Base-by-base conservation (phyloP, 345 rosid species). In the Salix exigua region DNA sequence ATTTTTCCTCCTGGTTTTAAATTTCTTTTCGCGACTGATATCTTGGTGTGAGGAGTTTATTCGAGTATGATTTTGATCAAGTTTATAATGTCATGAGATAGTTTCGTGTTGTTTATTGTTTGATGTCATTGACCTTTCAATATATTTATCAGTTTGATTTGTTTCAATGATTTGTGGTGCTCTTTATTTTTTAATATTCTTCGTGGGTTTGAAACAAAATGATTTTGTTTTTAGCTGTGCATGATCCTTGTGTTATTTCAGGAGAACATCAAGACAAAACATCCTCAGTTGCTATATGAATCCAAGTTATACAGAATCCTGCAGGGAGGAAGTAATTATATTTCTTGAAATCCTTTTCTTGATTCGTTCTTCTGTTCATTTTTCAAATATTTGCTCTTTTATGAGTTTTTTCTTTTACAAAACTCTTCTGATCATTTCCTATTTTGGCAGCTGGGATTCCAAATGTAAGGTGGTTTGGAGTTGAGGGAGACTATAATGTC, bases 241-340 rank as follows among this genome's bases (percentile, higher is more conserved):
- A 46, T 48, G 25, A 25, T 71, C 51, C 51, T 73, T 68, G 68
- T 17, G 6, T 66, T 73, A 42, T 33, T 26, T 48, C 83, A 96
- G 99, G 99, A 96, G 88, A 91, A 80, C 78, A 89, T 92, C 75
- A 93, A 93, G 83, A 92, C 98, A 17, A 95, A 93, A 85, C 97
- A 95, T 86, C 99, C 99, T 17, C 98, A 95, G 79, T 85, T 95
- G 79, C 89, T 88, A 2, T 91, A 91, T 72, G 99, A 95, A 83
- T 91, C 97, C 0, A 95, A 95, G 87, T 68, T 95, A 55, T 95
- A 95, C 85, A 93, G 89, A 82, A 86, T 95, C 76, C 93, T 95
- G 40, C 99, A 95, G 75, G 99, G 97, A 88, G 98, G 98, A 89
- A 95, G 99, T 95, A 91, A 82, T 78, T 42, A 33, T 17, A 30